These are phyloP conservation scores for Cardamine chenopodiifolia DNA, from an alignment of 345 rosid genomes.

Conservation along the genomic window DNA sequence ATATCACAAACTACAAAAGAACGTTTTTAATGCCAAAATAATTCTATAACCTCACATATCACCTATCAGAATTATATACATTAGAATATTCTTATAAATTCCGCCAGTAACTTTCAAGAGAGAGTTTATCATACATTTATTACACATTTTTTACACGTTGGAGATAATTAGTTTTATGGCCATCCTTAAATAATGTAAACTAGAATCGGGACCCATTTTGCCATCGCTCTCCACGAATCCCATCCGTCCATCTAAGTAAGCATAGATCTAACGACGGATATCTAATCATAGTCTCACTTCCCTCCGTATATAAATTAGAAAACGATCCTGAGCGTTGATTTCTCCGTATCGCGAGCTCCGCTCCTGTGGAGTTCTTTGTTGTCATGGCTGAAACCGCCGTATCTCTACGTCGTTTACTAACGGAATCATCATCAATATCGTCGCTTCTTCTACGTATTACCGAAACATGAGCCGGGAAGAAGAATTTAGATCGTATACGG, in stretches of 20 bases:
- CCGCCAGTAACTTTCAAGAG: conserved; percentile 24
- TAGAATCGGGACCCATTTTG: conserved; percentile 25
- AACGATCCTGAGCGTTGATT: conserved; percentile 24
- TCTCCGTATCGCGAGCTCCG: conserved; percentile 38
- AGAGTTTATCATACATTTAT: not conserved
- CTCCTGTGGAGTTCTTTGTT: conserved; percentile 32
- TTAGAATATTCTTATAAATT: conserved; percentile 4
- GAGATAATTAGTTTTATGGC: conserved; percentile 5
- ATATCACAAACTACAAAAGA: not conserved
- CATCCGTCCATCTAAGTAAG: conserved; percentile 17
- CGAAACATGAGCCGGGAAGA: not conserved
- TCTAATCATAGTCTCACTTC: not conserved
- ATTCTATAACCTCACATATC: not conserved
- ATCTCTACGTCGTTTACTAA: conserved; percentile 35
- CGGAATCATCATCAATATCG: conserved; percentile 44
- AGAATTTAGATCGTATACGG: conserved; percentile 32
- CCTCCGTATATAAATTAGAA: conserved; percentile 33
- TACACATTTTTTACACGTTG: conserved; percentile 20
- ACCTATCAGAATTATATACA: not conserved
- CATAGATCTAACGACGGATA: conserved; percentile 25
- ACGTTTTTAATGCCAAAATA: too few species aligned
- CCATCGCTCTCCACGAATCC: conserved; percentile 12
- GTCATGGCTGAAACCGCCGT: conserved; percentile 41
- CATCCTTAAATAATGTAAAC: conserved; percentile 33
- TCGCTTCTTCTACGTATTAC: conserved; percentile 39